phyloP scores from a whole-genome alignment of 805 yeast species.

The Kazachstania africana region DNA sequence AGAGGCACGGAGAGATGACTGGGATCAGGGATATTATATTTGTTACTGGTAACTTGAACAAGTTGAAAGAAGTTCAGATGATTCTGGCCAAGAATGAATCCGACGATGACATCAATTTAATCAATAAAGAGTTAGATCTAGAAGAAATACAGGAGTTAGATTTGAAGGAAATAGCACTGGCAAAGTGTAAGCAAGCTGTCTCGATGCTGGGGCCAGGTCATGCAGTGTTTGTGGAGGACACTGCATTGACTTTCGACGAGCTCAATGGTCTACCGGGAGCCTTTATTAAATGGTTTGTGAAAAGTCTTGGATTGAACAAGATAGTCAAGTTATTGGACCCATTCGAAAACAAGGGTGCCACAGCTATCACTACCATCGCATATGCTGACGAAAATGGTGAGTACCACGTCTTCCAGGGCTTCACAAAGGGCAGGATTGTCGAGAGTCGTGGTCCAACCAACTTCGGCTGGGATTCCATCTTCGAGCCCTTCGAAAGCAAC shows the following conservation, averaged over 20 bases:
- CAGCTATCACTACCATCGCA: slow-evolving; percentile 87
- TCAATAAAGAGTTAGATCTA: slow-evolving; percentile 61
- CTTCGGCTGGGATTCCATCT: slow-evolving; percentile 93
- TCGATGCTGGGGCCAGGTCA: slow-evolving; percentile 44
- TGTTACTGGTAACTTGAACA: slow-evolving; percentile 84
- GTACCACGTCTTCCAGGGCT: slow-evolving; percentile 75
- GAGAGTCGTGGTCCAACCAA: slow-evolving; percentile 61
- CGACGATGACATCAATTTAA: slow-evolving; percentile 29
- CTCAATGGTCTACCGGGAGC: slow-evolving; percentile 89
- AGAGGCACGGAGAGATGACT: too few relatives aligned
- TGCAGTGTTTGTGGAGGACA: slow-evolving; percentile 91
- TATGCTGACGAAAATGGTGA: slow-evolving; percentile 77
- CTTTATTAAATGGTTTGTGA: slow-evolving; percentile 84
- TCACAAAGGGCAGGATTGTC: slow-evolving; percentile 72
- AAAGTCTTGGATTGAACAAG: slow-evolving; percentile 63
- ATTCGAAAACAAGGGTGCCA: slow-evolving; percentile 74
- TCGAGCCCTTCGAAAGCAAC: slow-evolving; percentile 47
- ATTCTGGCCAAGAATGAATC: slow-evolving; percentile 33
- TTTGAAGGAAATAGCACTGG: slow-evolving; percentile 66
- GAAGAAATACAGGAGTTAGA: slow-evolving; percentile 85
- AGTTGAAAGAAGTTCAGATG: slow-evolving; percentile 71
- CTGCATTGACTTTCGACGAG: slow-evolving; percentile 77
- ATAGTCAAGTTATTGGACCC: slow-evolving; percentile 67
- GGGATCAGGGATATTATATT: slow-evolving; percentile 37
- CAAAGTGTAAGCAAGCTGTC: slow-evolving; percentile 63